Evolutionary conservation across 1,139 yeast genomes (phyloP).

Genomic region (Scheffersomyces stambukii): DNA sequence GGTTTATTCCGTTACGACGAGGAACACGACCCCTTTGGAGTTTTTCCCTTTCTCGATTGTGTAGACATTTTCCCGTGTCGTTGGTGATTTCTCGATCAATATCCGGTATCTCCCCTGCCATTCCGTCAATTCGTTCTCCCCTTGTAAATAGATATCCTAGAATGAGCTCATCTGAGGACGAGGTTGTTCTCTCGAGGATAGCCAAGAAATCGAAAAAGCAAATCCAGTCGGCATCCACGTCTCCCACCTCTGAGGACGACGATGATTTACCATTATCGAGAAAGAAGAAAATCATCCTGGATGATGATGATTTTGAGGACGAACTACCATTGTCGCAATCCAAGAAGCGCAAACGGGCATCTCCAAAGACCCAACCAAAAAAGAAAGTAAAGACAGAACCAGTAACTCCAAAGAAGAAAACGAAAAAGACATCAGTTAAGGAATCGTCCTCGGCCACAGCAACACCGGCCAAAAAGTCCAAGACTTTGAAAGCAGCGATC

Average conservation of each 20-base stretch:
- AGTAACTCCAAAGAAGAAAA: conserved; percentile 4
- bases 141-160: too few relatives aligned
- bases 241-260: conserved; percentile 9
- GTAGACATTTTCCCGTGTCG: too few relatives aligned
- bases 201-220: conserved; percentile 4
- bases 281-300: conserved; percentile 4
- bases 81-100: too few relatives aligned
- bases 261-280: conserved; percentile 10
- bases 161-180: too few relatives aligned
- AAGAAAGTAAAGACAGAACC: conserved; percentile 5
- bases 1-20: too few relatives aligned
- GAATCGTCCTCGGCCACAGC: conserved; percentile 3
- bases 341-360: too few relatives aligned
- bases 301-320: too few relatives aligned
- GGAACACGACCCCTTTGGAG: too few relatives aligned
- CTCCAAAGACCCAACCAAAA: not conserved
- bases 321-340: too few relatives aligned
- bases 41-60: too few relatives aligned
- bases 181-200: conserved; percentile 9
- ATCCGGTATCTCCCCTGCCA: too few relatives aligned
- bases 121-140: too few relatives aligned
- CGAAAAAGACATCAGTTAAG: conserved; percentile 1
- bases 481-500: not conserved
- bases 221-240: conserved; percentile 6
- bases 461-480: conserved; percentile 1